Evolutionary conservation across 306 rosid genomes (phyloP), one percentile per base, ranked within the genome.

Genomic region (Betula pendula): DNA sequence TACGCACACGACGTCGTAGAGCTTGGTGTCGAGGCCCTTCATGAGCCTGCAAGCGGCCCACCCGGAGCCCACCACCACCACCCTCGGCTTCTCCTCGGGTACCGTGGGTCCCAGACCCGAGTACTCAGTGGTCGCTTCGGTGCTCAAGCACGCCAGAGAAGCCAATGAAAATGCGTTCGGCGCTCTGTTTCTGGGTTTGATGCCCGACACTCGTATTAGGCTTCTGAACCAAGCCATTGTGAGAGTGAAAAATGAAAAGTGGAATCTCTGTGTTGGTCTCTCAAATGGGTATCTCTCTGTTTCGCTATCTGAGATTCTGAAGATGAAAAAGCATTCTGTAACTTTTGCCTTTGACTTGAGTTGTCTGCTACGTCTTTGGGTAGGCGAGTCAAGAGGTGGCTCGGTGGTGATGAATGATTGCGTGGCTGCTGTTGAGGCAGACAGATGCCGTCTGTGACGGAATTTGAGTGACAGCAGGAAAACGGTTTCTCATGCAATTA

Each of bases 31-130:
- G 72, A 95, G 51, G 0, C 87, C 97, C 60, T 95, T 95, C 97
- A 95, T 87, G 31, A 92, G 78, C 65, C 99, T 77, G 75, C 97
- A 89, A 9, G 97, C 99, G 0, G 97, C 99, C 99, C 97, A 95
- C 4, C 99, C 99, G 1, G 99, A 17, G 0, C 99, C 97, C 73
- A 95, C 62, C 4, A 95, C 97, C 75, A 95, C 96, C 70, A 95
- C 99, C 27, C 97, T 66, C 22, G 99, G 96, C 89, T 95, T 95
- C 89, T 92, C 94, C 40, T 83, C 87, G 14, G 88, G 25, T 76
- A 70, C 74, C 14, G 99, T 89, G 5, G 96, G 92, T 0, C 27
- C 77, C 43, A 95, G 79, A 0, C 84, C 87, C 38, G 93, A 80
- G 31, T 77, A 60, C 31, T 6, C 85, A 6, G 75, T 73, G 73